Conservation (phyloP, 306 rosid species). For the Gastrolobium bilobum region DNA sequence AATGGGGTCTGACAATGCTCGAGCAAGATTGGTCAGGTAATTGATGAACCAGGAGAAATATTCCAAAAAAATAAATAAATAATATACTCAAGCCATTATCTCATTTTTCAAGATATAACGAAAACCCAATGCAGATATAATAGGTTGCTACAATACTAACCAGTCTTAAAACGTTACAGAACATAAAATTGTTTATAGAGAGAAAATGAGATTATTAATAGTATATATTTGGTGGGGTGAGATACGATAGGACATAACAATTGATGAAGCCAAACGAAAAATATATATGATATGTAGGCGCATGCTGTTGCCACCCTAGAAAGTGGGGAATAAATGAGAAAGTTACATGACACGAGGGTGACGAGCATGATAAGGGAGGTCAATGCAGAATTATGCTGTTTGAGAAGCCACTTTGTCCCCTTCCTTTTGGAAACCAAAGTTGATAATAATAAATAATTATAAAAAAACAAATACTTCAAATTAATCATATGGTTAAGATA, state of each 20-base stretch:
- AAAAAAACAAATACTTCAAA: background rate
- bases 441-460: background rate
- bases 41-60: no score
- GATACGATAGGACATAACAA: background rate
- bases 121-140: background rate
- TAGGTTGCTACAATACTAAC: background rate
- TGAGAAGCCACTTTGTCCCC: conserved; percentile 55
- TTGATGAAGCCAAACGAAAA: conserved; percentile 1
- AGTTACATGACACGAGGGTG: conserved; percentile 51
- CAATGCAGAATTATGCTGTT: conserved; percentile 52
- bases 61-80: no score
- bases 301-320: conserved; percentile 46
- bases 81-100: background rate
- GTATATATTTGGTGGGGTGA: background rate
- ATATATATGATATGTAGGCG: conserved; percentile 39
- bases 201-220: background rate
- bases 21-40: no score
- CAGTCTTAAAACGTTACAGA: background rate
- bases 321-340: conserved; percentile 40
- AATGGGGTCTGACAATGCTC: no score
- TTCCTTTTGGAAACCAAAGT: conserved; percentile 50
- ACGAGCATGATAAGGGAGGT: conserved; percentile 50
- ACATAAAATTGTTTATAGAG: background rate
- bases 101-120: background rate
- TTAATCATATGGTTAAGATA: conserved; percentile 36